Evolutionary conservation across 768 basidiomycete genomes (phyloP).

Genomic region (Amanita jacksonii): DNA sequence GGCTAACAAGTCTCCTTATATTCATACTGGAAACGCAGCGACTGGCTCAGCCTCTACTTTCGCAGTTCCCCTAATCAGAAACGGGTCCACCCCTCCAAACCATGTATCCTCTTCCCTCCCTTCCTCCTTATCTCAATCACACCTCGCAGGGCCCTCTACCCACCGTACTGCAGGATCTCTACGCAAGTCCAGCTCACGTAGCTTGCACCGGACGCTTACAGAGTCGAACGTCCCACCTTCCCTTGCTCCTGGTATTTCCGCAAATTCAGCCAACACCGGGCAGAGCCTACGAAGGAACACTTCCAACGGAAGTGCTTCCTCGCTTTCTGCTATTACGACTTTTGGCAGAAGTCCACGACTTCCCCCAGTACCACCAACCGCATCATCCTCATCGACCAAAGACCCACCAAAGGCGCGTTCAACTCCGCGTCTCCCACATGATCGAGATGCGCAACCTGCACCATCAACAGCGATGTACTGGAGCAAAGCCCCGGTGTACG

Average conservation of each 20-base stretch:
- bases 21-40: slow-evolving; percentile 7
- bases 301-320: slow-evolving; percentile 9
- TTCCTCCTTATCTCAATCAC: not conserved
- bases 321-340: slow-evolving; percentile 8
- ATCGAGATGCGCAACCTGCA: slow-evolving; percentile 45
- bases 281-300: slow-evolving; percentile 7
- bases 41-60: slow-evolving; percentile 11
- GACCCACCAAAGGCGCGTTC: slow-evolving; percentile 26
- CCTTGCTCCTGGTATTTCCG: slow-evolving; percentile 6
- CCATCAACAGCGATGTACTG: slow-evolving; percentile 79
- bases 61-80: not conserved
- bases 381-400: not conserved
- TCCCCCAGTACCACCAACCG: not conserved
- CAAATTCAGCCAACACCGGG: not conserved
- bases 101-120: not conserved
- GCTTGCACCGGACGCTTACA: slow-evolving; percentile 6
- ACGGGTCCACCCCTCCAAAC: no score
- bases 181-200: slow-evolving; percentile 10
- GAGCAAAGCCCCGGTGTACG: slow-evolving; percentile 77
- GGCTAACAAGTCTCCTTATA: slow-evolving; percentile 8
- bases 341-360: slow-evolving; percentile 4
- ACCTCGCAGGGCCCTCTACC: slow-evolving; percentile 2
- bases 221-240: not conserved
- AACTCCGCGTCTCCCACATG: slow-evolving; percentile 53
- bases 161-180: not conserved